Percentiles rank a stretch among this genome's conserved stretches.
Conservation (phyloP, 2,329 filamentous ascomycete species). For the Fusarium bulbicola region DNA sequence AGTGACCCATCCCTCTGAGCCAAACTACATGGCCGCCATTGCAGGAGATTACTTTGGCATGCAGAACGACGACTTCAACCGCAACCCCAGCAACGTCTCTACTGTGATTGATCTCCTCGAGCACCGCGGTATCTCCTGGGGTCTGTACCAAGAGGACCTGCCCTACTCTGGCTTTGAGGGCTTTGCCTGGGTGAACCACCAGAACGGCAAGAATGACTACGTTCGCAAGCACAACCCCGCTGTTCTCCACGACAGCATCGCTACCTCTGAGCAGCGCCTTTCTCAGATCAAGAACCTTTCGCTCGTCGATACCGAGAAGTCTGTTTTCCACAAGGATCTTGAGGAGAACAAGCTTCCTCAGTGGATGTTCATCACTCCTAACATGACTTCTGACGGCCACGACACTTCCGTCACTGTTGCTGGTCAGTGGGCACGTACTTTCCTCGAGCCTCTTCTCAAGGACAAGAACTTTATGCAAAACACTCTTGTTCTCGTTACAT, state of each 20-base stretch:
- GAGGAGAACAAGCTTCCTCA: constrained; percentile 72
- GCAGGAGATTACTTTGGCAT: constrained; percentile 73
- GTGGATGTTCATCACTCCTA: constrained; percentile 76
- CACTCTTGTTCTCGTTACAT: constrained; percentile 79
- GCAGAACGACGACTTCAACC: constrained; percentile 65
- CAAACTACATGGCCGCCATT: constrained; percentile 72
- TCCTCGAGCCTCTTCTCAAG: constrained; percentile 74
- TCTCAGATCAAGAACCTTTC: constrained; percentile 77
- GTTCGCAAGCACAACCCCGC: constrained; percentile 83
- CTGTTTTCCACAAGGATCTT: constrained; percentile 74
- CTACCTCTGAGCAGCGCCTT: constrained; percentile 66
- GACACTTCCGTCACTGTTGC: constrained; percentile 76
- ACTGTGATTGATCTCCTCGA: constrained; percentile 76
- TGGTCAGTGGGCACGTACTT: constrained; percentile 72
- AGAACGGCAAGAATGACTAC: constrained; percentile 76
- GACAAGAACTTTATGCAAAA: constrained; percentile 78
- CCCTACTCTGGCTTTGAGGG: constrained; percentile 80
- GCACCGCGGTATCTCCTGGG: constrained; percentile 71
- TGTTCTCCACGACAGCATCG: constrained; percentile 72
- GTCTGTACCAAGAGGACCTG: constrained; percentile 79
- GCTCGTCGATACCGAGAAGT: constrained; percentile 51
- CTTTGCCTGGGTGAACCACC: constrained; percentile 67
- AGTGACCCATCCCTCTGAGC: constrained; percentile 72
- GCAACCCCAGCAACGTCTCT: constrained; percentile 67
- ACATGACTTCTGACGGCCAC: constrained; percentile 81